phyloP scores from a whole-genome alignment of 495 filamentous ascomycete species.

The Aspergillus diversus region DNA sequence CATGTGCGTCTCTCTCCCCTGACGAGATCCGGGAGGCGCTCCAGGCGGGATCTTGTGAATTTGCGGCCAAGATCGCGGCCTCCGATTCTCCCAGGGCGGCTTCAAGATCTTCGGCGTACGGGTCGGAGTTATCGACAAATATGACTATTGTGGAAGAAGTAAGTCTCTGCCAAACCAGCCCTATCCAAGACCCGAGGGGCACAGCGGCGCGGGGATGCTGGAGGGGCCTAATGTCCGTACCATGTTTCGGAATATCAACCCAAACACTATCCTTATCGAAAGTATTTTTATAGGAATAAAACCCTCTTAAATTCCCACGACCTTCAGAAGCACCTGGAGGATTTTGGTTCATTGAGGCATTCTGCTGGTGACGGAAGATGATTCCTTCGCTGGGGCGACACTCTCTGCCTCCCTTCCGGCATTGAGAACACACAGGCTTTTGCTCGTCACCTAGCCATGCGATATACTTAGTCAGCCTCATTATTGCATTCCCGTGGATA shows the following conservation, averaged over 20 bases:
- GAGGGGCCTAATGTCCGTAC: conserved; percentile 29
- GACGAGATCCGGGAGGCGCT: conserved; percentile 24
- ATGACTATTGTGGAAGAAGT: conserved; percentile 47
- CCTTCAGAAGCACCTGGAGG: conserved; percentile 42
- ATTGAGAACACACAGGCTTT: conserved; percentile 61
- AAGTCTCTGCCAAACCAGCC: conserved; percentile 19
- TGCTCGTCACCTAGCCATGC: conserved; percentile 51
- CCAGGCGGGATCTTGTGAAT: conserved; percentile 39
- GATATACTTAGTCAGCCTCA: conserved; percentile 17
- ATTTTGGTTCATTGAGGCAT: conserved; percentile 68
- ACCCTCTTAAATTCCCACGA: conserved; percentile 57
- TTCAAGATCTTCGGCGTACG: conserved; percentile 60
- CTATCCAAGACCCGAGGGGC: not conserved
- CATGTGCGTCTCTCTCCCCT: conserved; percentile 47
- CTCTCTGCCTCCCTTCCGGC: conserved; percentile 61
- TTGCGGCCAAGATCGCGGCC: conserved; percentile 36
- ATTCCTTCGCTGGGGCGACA: conserved; percentile 66
- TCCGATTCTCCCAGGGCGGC: conserved; percentile 38
- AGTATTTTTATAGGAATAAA: conserved; percentile 71
- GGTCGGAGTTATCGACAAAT: conserved; percentile 67
- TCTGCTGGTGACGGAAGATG: conserved; percentile 72
- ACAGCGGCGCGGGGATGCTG: not conserved
- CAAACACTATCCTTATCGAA: conserved; percentile 64
- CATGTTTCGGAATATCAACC: conserved; percentile 65
- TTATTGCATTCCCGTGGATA: not conserved